Conservation (phyloP, 2,329 filamentous ascomycete genomes). For the Pseudogymnoascus destructans region DNA sequence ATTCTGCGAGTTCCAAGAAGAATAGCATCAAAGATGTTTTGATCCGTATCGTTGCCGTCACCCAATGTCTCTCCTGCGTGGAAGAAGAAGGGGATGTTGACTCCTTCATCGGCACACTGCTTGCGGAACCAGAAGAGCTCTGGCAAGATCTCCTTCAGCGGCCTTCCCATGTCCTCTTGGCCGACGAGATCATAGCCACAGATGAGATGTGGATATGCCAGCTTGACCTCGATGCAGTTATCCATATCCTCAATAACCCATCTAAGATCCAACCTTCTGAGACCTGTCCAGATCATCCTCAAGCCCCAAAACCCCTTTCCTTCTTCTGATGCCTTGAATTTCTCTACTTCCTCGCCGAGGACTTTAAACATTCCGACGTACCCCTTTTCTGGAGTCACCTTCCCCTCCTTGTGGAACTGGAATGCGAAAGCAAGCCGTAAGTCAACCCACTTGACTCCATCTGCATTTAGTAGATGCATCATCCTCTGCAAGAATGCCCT, state of each 20-base stretch:
- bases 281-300: conserved; percentile 70
- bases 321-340: conserved; percentile 58
- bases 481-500: conserved; percentile 60
- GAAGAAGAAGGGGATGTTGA: conserved; percentile 90
- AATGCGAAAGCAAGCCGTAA: conserved; percentile 63
- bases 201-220: conserved; percentile 64
- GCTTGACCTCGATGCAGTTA: conserved; percentile 70
- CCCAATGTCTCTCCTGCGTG: conserved; percentile 84
- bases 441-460: conserved; percentile 79
- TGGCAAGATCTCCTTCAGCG: conserved; percentile 64
- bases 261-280: conserved; percentile 51
- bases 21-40: conserved; percentile 80
- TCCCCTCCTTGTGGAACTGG: conserved; percentile 52
- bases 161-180: conserved; percentile 67
- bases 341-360: conserved; percentile 63
- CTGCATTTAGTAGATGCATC: conserved; percentile 57
- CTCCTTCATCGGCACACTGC: conserved; percentile 60
- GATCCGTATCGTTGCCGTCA: conserved; percentile 60
- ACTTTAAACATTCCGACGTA: conserved; percentile 58
- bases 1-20: conserved; percentile 79
- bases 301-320: conserved; percentile 73
- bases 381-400: conserved; percentile 52
- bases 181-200: conserved; percentile 84
- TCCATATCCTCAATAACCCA: conserved; percentile 71
- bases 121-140: conserved; percentile 91